Percentiles rank a stretch among this genome's conserved stretches.
These are phyloP conservation scores for Linum usitatissimum DNA, from an alignment of 345 rosid species.

Conservation along the genomic window DNA sequence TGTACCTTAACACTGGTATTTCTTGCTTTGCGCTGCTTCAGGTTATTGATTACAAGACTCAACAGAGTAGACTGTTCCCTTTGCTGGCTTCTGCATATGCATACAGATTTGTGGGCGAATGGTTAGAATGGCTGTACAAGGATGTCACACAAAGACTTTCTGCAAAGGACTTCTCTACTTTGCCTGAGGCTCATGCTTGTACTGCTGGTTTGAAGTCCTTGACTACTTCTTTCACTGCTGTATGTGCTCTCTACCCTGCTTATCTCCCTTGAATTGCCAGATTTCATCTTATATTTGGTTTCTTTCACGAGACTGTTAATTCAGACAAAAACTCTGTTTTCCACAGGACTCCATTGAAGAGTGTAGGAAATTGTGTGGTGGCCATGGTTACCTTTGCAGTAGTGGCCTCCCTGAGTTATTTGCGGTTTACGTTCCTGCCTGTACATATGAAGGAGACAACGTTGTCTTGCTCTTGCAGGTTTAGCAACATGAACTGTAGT, in stretches of 20 bases:
- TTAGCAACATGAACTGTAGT: slow-evolving; percentile 1
- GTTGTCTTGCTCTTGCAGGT: slow-evolving; percentile 86
- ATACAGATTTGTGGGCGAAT: slow-evolving; percentile 91
- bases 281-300: too few species aligned
- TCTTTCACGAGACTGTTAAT: background rate
- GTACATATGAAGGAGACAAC: slow-evolving; percentile 99
- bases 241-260: slow-evolving; percentile 23
- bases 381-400: slow-evolving; percentile 89
- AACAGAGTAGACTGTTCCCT: slow-evolving; percentile 92
- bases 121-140: slow-evolving; percentile 88
- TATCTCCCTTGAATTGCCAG: background rate
- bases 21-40: slow-evolving; percentile 18
- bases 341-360: slow-evolving; percentile 95
- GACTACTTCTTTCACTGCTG: slow-evolving; percentile 88
- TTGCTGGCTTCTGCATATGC: slow-evolving; percentile 99
- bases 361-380: slow-evolving; percentile 96
- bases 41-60: slow-evolving; percentile 98
- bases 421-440: slow-evolving; percentile 91
- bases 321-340: slow-evolving; percentile 1
- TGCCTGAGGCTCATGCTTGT: slow-evolving; percentile 98
- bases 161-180: slow-evolving; percentile 78
- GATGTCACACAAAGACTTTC: slow-evolving; percentile 85
- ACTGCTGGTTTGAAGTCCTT: slow-evolving; percentile 97
- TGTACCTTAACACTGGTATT: slow-evolving; percentile 14
- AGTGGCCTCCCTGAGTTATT: slow-evolving; percentile 97